Percentiles rank a stretch among this genome's conserved stretches.
Conservation (phyloP, 2,329 filamentous ascomycete genomes). For the Fusarium chlamydosporum region DNA sequence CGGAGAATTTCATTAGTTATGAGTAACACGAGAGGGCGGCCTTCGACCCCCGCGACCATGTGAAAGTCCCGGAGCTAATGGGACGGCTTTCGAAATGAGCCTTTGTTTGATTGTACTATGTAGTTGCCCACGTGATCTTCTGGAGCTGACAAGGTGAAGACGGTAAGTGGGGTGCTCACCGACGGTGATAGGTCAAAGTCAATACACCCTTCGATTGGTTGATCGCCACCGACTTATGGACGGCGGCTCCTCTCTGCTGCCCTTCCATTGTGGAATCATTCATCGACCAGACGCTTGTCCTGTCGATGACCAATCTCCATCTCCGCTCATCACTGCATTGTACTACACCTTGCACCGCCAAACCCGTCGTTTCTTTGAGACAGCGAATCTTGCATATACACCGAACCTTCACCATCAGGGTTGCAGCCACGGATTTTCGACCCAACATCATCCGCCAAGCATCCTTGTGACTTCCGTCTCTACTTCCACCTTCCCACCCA, state of each 20-base stretch:
- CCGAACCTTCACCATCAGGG: background rate
- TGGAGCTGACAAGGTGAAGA: constrained; percentile 1
- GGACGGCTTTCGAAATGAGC: constrained; percentile 3
- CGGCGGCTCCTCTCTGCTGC: constrained; percentile 29
- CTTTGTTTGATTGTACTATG: background rate
- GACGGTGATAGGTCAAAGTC: constrained; percentile 28
- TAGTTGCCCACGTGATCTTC: constrained; percentile 4
- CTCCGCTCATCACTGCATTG: constrained; percentile 34
- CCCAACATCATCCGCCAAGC: constrained; percentile 5
- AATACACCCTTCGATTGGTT: constrained; percentile 45
- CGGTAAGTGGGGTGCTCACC: background rate
- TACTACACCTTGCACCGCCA: constrained; percentile 36
- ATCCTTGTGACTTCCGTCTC: constrained; percentile 4
- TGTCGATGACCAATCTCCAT: constrained; percentile 50
- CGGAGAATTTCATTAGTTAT: constrained; percentile 13
- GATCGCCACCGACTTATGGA: constrained; percentile 19
- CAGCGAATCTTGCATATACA: constrained; percentile 29
- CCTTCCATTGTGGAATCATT: constrained; percentile 23
- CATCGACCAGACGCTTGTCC: constrained; percentile 21
- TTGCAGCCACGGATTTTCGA: background rate
- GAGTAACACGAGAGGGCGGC: constrained; percentile 28
- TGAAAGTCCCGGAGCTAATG: constrained; percentile 31
- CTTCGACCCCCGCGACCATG: constrained; percentile 42
- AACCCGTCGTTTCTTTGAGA: constrained; percentile 21
- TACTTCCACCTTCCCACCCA: constrained; percentile 19